Evolutionary conservation across 2,329 filamentous ascomycete genomes (phyloP).

Genomic region (Lachnellula occidentalis): DNA sequence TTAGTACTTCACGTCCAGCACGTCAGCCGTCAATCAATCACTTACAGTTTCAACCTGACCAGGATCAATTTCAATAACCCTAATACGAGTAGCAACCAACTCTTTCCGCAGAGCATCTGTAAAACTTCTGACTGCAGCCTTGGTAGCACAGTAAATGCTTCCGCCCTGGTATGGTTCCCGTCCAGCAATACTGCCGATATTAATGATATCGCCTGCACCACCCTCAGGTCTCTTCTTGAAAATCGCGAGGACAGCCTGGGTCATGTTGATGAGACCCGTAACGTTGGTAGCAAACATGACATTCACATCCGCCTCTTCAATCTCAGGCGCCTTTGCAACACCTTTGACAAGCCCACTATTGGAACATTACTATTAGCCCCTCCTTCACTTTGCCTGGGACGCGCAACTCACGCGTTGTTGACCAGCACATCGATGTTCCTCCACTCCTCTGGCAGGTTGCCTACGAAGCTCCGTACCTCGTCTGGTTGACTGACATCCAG

Average conservation of each 20-base stretch:
- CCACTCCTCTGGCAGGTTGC: constrained; percentile 72
- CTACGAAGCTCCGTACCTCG: constrained; percentile 69
- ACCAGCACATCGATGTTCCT: constrained; percentile 81
- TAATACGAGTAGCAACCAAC: constrained; percentile 71
- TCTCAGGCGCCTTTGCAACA: constrained; percentile 78
- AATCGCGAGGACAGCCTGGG: constrained; percentile 79
- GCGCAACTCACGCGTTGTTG: constrained; percentile 80
- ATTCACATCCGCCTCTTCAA: constrained; percentile 74
- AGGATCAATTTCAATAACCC: constrained; percentile 84
- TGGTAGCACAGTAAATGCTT: constrained; percentile 88
- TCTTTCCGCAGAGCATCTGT: constrained; percentile 79
- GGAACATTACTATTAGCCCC: constrained; percentile 6
- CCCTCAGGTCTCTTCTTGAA: constrained; percentile 66
- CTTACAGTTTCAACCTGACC: constrained; percentile 84
- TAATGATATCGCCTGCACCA: constrained; percentile 89
- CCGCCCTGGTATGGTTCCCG: constrained; percentile 80
- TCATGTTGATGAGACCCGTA: constrained; percentile 92
- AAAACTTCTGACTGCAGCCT: constrained; percentile 81
- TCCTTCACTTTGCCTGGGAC: constrained; percentile 4
- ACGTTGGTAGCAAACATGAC: constrained; percentile 93
- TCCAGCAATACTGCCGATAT: constrained; percentile 88
- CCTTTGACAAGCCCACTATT: constrained; percentile 80
- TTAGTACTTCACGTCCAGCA: constrained; percentile 1
- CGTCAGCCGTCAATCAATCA: constrained; percentile 4
- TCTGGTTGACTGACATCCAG: constrained; percentile 80